These are phyloP conservation scores for Rhododendron mucronatum DNA, from an alignment of 148 eudicot species.

Conservation along the genomic window DNA sequence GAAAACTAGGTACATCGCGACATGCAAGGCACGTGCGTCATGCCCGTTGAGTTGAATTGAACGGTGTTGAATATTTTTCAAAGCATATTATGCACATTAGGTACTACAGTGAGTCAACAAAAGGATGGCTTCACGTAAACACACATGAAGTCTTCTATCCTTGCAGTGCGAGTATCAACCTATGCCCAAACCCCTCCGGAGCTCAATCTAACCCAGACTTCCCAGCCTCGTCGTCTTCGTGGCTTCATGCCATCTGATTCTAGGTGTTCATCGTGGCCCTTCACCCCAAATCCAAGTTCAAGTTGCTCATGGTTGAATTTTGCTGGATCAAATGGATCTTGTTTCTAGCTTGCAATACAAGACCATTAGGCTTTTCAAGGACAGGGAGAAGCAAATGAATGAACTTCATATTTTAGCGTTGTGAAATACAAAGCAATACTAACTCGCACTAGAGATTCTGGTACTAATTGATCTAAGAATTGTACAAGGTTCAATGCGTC, in stretches of 20 bases:
- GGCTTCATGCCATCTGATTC: neutral
- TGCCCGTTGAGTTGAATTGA: too few relatives aligned
- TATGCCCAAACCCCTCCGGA: neutral
- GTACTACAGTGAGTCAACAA: neutral
- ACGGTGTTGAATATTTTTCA: too few relatives aligned
- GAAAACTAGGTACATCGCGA: too few relatives aligned
- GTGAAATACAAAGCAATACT: neutral
- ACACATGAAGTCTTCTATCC: neutral
- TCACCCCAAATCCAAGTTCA: conserved; percentile 5
- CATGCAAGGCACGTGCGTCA: too few relatives aligned
- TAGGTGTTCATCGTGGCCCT: neutral
- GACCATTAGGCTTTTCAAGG: neutral
- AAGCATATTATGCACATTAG: neutral
- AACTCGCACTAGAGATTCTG: neutral
- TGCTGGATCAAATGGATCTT: neutral
- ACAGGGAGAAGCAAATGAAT: neutral
- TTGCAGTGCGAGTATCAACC: neutral
- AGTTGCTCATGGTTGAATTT: neutral
- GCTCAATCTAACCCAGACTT: neutral
- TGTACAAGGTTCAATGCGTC: neutral
- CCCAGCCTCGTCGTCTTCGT: neutral
- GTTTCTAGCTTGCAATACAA: neutral
- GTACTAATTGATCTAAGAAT: neutral
- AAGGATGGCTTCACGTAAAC: neutral
- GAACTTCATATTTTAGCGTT: neutral